Evolutionary conservation across 768 basidiomycete genomes (phyloP).

Genomic region (Calocybe indica): DNA sequence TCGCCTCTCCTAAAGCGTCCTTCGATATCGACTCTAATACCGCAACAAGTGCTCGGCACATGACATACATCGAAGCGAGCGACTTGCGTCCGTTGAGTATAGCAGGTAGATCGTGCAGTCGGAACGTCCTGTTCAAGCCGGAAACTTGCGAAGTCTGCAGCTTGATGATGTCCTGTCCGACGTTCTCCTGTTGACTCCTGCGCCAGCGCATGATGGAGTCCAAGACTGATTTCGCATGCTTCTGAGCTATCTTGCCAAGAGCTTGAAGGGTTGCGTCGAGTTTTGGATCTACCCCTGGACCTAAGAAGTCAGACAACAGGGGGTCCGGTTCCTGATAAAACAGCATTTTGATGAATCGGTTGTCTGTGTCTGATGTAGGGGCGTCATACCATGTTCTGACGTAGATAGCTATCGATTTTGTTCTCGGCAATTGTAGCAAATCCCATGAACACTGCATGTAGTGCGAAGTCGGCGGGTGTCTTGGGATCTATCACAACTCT

Average conservation of each 20-base stretch:
- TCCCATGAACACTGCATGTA: conserved; percentile 83
- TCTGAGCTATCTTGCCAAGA: conserved; percentile 80
- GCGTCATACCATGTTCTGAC: conserved; percentile 56
- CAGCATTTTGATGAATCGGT: not conserved
- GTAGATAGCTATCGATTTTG: conserved; percentile 74
- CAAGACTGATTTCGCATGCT: conserved; percentile 76
- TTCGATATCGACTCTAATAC: conserved; percentile 69
- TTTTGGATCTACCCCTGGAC: conserved; percentile 63
- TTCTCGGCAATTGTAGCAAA: conserved; percentile 76
- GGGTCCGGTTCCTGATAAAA: conserved; percentile 59
- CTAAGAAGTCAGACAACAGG: conserved; percentile 61
- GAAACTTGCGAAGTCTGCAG: conserved; percentile 40
- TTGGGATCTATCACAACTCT: conserved; percentile 65
- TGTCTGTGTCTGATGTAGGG: not conserved
- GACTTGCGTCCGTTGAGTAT: conserved; percentile 67
- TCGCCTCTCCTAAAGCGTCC: conserved; percentile 70
- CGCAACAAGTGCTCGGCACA: conserved; percentile 80
- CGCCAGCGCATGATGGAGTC: conserved; percentile 89
- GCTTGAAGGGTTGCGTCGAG: conserved; percentile 86
- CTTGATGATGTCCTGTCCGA: conserved; percentile 42
- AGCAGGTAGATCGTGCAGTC: conserved; percentile 40
- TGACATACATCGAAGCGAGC: conserved; percentile 84
- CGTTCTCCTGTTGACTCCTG: conserved; percentile 63
- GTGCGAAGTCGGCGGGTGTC: conserved; percentile 83
- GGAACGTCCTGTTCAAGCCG: conserved; percentile 24